Evolutionary conservation across 441 rosid genomes (phyloP).

Genomic region (Biscutella laevigata): DNA sequence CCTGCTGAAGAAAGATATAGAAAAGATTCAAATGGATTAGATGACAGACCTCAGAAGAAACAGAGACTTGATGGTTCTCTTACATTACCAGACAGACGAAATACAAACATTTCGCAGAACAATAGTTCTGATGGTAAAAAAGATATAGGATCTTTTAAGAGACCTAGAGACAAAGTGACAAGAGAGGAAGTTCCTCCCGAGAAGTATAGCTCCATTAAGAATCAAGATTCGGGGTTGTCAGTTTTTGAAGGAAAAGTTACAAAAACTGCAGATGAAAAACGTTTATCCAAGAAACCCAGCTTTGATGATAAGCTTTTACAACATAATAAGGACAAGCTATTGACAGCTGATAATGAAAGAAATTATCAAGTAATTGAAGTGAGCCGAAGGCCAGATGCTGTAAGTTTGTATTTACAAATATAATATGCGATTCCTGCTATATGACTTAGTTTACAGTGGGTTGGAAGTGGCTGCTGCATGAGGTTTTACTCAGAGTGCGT

Average conservation of each 20-base stretch:
- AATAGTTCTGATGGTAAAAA: constrained; percentile 11
- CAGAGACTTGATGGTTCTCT: constrained; percentile 32
- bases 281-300: constrained; percentile 27
- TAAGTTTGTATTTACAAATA: constrained; percentile 44
- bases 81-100: constrained; percentile 21
- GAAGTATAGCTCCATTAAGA: constrained; percentile 29
- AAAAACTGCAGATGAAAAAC: constrained; percentile 21
- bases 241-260: constrained; percentile 18
- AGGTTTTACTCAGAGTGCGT: neutral
- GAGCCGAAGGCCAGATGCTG: constrained; percentile 38
- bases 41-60: constrained; percentile 41
- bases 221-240: constrained; percentile 8
- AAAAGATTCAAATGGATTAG: constrained; percentile 25
- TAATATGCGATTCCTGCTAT: neutral
- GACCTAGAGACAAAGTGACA: constrained; percentile 29
- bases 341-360: constrained; percentile 24
- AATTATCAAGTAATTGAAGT: constrained; percentile 30
- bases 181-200: constrained; percentile 23
- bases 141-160: constrained; percentile 2
- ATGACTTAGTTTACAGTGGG: constrained; percentile 1
- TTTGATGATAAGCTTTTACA: constrained; percentile 26
- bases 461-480: neutral
- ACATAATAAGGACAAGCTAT: constrained; percentile 25
- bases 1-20: constrained; percentile 26
- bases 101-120: constrained; percentile 25